Evolutionary conservation across 2,329 filamentous ascomycete species (phyloP).

Genomic region (Fusarium pilosicola): DNA sequence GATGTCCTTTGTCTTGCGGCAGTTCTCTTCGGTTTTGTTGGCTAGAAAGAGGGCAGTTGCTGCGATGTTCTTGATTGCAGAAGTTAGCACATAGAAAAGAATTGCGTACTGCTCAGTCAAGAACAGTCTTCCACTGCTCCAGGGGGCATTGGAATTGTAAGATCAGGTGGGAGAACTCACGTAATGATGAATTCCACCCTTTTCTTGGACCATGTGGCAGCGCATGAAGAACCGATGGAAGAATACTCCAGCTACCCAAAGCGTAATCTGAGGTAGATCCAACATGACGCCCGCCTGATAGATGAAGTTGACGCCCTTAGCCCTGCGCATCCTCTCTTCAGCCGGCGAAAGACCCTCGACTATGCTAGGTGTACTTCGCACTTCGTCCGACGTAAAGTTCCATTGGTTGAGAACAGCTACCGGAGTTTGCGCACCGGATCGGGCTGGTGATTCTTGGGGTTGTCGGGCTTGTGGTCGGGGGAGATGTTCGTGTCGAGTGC

Average conservation of each 20-base stretch:
- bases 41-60: constrained; percentile 92
- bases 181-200: constrained; percentile 87
- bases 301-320: constrained; percentile 97
- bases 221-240: constrained; percentile 98
- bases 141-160: neutral
- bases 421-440: constrained; percentile 52
- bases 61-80: constrained; percentile 73
- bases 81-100: constrained; percentile 22
- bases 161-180: constrained; percentile 59
- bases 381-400: constrained; percentile 87
- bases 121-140: neutral
- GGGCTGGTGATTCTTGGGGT: constrained; percentile 56
- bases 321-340: constrained; percentile 82
- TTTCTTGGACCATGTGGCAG: constrained; percentile 79
- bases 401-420: constrained; percentile 71
- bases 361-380: constrained; percentile 83
- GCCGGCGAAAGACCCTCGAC: constrained; percentile 80
- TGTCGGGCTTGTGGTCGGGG: constrained; percentile 59
- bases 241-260: constrained; percentile 92
- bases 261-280: constrained; percentile 89
- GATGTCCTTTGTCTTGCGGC: constrained; percentile 92
- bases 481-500: constrained; percentile 64
- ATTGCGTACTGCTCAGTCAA: neutral
- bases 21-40: constrained; percentile 97
- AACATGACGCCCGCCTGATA: constrained; percentile 92